Evolutionary conservation across 768 basidiomycete genomes (phyloP).

Genomic region (Trametopsis cervina): DNA sequence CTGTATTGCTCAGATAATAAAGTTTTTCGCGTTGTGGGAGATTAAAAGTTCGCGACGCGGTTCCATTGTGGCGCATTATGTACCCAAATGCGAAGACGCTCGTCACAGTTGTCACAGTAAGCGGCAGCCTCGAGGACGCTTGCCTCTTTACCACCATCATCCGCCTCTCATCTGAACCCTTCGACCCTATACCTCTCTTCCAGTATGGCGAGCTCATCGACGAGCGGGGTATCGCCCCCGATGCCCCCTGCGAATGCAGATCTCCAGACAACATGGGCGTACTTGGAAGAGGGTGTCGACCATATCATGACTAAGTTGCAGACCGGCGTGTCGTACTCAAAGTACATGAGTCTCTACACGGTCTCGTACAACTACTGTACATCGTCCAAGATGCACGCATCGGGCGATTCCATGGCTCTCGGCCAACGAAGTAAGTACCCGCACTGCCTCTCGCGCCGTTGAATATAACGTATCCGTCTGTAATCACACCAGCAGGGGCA

Average conservation of each 20-base stretch:
- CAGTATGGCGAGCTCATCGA: conserved; percentile 18
- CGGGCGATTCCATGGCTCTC: conserved; percentile 29
- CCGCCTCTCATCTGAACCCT: not conserved
- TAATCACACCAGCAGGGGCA: conserved; percentile 58
- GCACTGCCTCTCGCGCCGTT: conserved; percentile 4
- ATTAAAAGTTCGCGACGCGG: too few relatives aligned
- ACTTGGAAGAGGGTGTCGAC: conserved; percentile 82
- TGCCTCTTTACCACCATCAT: conserved; percentile 13
- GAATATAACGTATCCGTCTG: conserved; percentile 17
- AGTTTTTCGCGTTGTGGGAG: too few relatives aligned
- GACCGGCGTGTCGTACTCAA: conserved; percentile 83
- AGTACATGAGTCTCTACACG: conserved; percentile 85
- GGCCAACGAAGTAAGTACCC: conserved; percentile 50
- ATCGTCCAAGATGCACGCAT: conserved; percentile 67
- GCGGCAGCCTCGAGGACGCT: conserved; percentile 10
- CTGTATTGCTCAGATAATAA: not conserved
- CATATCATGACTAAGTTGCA: conserved; percentile 91
- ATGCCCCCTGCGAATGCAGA: conserved; percentile 67
- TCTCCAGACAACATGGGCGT: conserved; percentile 80
- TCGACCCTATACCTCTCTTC: not conserved
- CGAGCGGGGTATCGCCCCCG: conserved; percentile 12
- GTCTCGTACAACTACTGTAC: conserved; percentile 99
- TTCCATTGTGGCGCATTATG: not conserved
- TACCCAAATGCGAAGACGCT: not conserved
- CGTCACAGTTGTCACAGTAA: not conserved